A percentile compares a stretch with the other conserved stretches of the same genome.
Conservation (phyloP, 768 basidiomycete species). For the Tremella fuciformis region DNA sequence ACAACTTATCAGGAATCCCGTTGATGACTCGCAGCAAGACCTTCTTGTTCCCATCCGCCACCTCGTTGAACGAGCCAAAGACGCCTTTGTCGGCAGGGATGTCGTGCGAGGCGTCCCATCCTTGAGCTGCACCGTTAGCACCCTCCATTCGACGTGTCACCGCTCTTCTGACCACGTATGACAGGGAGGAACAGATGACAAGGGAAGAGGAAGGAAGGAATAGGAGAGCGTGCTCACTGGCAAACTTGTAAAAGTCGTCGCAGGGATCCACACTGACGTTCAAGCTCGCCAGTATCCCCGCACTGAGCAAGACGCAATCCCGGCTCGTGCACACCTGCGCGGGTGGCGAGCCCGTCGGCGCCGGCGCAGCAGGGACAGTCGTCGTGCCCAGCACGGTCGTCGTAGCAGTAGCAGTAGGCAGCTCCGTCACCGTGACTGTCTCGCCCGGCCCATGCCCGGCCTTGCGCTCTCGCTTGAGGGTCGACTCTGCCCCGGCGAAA, state of each 20-base stretch:
- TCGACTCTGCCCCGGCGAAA: constrained; percentile 83
- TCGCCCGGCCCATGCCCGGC: constrained; percentile 15
- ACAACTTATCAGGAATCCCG: constrained; percentile 35
- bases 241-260: constrained; percentile 89
- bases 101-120: constrained; percentile 78
- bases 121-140: constrained; percentile 62
- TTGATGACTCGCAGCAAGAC: constrained; percentile 59
- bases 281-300: constrained; percentile 72
- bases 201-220: neutral
- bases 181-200: neutral
- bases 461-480: constrained; percentile 57
- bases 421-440: constrained; percentile 43
- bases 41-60: constrained; percentile 66
- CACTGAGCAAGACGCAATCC: constrained; percentile 78
- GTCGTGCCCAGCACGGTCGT: constrained; percentile 47
- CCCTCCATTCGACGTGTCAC: neutral
- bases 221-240: constrained; percentile 60
- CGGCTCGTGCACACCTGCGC: constrained; percentile 67
- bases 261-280: constrained; percentile 86
- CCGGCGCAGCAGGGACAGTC: constrained; percentile 41
- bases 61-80: constrained; percentile 68
- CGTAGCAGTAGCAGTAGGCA: constrained; percentile 38
- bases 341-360: neutral
- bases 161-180: no score
- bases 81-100: constrained; percentile 80